A percentile compares a stretch with the other conserved stretches of the same genome.
These are phyloP conservation scores for Scedosporium dehoogii DNA, from an alignment of 2,329 filamentous ascomycete species.

Conservation along the genomic window DNA sequence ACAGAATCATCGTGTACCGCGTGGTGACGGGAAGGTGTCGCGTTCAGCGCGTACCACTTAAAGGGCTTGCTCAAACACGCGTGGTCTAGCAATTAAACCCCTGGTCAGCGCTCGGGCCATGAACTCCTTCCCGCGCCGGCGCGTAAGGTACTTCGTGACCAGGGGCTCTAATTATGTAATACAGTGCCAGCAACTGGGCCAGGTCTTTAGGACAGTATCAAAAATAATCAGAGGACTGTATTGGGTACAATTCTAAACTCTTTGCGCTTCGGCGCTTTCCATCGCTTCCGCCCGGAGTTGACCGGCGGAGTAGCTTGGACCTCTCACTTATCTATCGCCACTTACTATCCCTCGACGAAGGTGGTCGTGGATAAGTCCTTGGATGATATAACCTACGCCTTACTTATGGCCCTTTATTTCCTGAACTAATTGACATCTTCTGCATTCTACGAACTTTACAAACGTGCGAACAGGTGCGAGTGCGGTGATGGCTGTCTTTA, in stretches of 20 bases:
- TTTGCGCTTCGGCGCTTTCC: neutral
- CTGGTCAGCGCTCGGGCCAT: neutral
- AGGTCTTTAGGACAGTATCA: neutral
- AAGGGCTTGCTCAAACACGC: conserved; percentile 1
- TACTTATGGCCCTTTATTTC: neutral
- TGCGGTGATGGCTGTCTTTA: too few relatives aligned
- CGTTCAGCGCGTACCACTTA: conserved; percentile 2
- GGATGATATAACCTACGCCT: neutral
- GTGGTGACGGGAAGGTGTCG: neutral
- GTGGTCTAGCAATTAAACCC: conserved; percentile 5
- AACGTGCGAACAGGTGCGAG: too few relatives aligned
- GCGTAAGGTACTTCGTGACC: neutral
- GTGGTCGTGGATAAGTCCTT: neutral
- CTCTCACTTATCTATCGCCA: neutral
- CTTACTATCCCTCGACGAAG: neutral
- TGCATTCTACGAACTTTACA: too few relatives aligned
- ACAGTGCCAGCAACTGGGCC: neutral
- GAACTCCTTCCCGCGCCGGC: neutral
- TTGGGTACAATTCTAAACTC: neutral
- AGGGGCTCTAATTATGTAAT: neutral
- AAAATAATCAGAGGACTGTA: neutral
- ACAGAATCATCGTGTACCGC: conserved; percentile 2
- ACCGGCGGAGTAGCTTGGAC: neutral
- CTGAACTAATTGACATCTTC: too few relatives aligned
- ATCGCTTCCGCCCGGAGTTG: conserved; percentile 2